Base-by-base conservation (phyloP, 225 moss, liverwort and hornwort genomes). In the Rhytidiadelphus loreus region DNA sequence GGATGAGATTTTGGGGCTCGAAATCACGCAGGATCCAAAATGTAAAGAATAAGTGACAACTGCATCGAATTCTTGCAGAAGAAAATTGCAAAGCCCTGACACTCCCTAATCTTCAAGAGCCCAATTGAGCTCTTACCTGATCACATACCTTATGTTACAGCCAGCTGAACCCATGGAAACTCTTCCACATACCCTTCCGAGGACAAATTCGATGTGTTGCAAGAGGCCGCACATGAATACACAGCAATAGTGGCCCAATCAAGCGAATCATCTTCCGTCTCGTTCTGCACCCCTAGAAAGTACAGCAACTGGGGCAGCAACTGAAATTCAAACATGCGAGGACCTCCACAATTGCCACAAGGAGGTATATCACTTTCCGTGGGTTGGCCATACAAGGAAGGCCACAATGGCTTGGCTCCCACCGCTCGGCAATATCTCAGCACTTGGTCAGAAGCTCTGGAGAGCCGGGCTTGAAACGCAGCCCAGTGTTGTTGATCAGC, bases 241-340 rank as follows among this genome's bases (percentile, higher is more conserved):
- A 97, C 95, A 16, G 96, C 97, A 68, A 99, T 97, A 43, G 97
- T 97, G 79, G 94, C 96, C 96, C 97, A 99, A 86, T 99, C 98
- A 15, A 99, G 92, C 26, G 97, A 97, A 88, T 99, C 96, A 18
- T 87, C 86, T 29, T 95, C 94, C 64, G 90, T 39, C 83, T 89
- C 95, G 85, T 96, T 96, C 72, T 97, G 91, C 52, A 97, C 88
- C 58, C 91, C 89, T n/a, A 97, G 91, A 91, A 95, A 99, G 89
- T 97, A 99, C 10, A 99, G 97, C 86, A 99, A 90, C 85, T 99
- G 98, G 6, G 98, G 97, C 79, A 97, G 91, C 88, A 99, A 92
- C 82, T 99, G 98, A 66, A 99, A 96, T 88, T 99, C 98, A 85
- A 99, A 99, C 55, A 86, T 95, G 79, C 97, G 95, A 55, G 92